A percentile compares a stretch with the other conserved stretches of the same genome.
Evolutionary conservation across 352 stramenopile species (phyloP).

Genomic region (Globisporangium orthogonon): DNA sequence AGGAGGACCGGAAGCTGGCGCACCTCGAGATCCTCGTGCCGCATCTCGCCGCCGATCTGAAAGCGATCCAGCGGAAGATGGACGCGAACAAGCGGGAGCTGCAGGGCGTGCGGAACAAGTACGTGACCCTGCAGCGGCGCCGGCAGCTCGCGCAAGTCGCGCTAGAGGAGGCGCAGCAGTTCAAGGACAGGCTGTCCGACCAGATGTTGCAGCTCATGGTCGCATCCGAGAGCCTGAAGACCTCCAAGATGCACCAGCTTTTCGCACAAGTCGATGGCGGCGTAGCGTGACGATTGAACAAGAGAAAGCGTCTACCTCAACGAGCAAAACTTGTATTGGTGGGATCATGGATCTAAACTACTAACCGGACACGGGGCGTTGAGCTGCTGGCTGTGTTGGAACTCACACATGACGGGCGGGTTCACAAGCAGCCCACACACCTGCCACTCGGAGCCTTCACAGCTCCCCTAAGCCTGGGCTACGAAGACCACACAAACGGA

Average conservation of each 20-base stretch:
- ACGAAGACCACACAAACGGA: neutral
- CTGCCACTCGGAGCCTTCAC: neutral
- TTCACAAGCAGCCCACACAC: neutral
- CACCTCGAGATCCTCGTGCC: constrained; percentile 69
- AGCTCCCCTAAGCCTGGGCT: neutral
- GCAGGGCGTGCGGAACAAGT: constrained; percentile 25
- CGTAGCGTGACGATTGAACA: neutral
- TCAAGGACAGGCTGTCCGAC: constrained; percentile 69
- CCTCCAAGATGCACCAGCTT: constrained; percentile 64
- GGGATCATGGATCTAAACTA: constrained; percentile 23
- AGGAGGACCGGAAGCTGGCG: constrained; percentile 38
- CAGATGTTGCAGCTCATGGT: constrained; percentile 76
- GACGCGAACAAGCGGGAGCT: constrained; percentile 36
- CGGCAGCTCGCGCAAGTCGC: constrained; percentile 57
- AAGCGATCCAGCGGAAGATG: constrained; percentile 40
- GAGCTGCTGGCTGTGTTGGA: neutral
- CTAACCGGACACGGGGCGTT: constrained; percentile 11
- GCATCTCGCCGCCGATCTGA: constrained; percentile 36
- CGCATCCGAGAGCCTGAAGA: constrained; percentile 60
- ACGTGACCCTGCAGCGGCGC: constrained; percentile 29
- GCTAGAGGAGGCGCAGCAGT: constrained; percentile 62
- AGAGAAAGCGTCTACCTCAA: constrained; percentile 7
- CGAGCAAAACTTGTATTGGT: constrained; percentile 16
- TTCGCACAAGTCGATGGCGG: constrained; percentile 52
- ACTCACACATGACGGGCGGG: neutral